Evolutionary conservation across 2,329 filamentous ascomycete species (phyloP).

Genomic region (Cercospora zeae-maydis): DNA sequence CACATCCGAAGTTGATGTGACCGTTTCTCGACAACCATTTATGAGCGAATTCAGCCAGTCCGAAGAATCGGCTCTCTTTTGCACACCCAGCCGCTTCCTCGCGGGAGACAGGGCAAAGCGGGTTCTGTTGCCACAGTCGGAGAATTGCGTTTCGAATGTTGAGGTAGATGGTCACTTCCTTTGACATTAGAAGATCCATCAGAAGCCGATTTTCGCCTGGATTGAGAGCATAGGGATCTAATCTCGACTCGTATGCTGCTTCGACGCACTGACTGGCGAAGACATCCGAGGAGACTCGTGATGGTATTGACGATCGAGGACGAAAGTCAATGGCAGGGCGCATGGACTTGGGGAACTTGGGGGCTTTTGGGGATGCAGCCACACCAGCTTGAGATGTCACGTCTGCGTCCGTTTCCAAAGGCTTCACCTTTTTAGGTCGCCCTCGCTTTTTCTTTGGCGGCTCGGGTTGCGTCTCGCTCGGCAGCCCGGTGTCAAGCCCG

Average conservation of each 20-base stretch:
- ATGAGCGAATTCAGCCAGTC: constrained; percentile 81
- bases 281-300: constrained; percentile 65
- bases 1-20: constrained; percentile 95
- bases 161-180: constrained; percentile 90
- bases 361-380: constrained; percentile 18
- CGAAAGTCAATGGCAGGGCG: constrained; percentile 29
- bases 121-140: constrained; percentile 82
- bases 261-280: constrained; percentile 90
- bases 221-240: constrained; percentile 87
- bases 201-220: constrained; percentile 77
- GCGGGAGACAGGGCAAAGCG: constrained; percentile 73
- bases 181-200: constrained; percentile 74
- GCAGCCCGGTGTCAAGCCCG: neutral
- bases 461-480: constrained; percentile 9
- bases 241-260: constrained; percentile 81
- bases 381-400: constrained; percentile 5
- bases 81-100: constrained; percentile 89
- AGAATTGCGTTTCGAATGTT: constrained; percentile 95
- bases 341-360: constrained; percentile 27
- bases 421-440: constrained; percentile 30
- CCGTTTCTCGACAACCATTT: constrained; percentile 88
- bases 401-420: constrained; percentile 20
- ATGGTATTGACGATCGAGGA: constrained; percentile 69
- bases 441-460: constrained; percentile 31
- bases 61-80: constrained; percentile 82